phyloP scores from a whole-genome alignment of 441 rosid genomes.

The Kokia cookei region DNA sequence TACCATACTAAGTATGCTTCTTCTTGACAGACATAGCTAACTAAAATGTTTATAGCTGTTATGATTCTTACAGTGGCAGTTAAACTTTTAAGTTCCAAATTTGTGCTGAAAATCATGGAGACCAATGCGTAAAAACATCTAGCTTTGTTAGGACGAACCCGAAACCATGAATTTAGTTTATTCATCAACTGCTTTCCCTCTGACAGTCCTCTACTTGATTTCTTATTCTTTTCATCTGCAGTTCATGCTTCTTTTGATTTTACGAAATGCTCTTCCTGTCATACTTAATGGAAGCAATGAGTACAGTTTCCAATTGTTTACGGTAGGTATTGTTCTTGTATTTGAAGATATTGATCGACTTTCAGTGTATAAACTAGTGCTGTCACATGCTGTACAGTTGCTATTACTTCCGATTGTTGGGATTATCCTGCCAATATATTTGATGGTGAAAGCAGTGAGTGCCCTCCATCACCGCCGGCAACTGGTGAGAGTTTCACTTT shows the following conservation, averaged over 20 bases:
- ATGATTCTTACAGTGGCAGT: not conserved
- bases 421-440: conserved; percentile 65
- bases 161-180: not conserved
- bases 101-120: not conserved
- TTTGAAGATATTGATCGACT: too few species aligned
- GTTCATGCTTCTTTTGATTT: conserved; percentile 76
- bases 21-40: not conserved
- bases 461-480: conserved; percentile 40
- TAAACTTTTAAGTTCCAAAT: not conserved
- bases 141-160: not conserved
- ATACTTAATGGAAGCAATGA: conserved; percentile 36
- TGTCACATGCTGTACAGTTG: conserved; percentile 28
- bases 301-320: conserved; percentile 46
- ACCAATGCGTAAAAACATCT: not conserved
- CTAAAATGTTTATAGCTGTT: not conserved
- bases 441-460: conserved; percentile 42
- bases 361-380: not conserved
- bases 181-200: not conserved
- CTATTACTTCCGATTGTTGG: conserved; percentile 52
- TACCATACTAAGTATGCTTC: not conserved
- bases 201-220: not conserved
- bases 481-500: conserved; percentile 30
- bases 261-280: conserved; percentile 72
- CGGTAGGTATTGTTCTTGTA: conserved; percentile 31
- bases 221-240: conserved; percentile 28